Evolutionary conservation across 192 early-diverging fungal species (phyloP).

Genomic region (Phlyctochytrium planicorne): DNA sequence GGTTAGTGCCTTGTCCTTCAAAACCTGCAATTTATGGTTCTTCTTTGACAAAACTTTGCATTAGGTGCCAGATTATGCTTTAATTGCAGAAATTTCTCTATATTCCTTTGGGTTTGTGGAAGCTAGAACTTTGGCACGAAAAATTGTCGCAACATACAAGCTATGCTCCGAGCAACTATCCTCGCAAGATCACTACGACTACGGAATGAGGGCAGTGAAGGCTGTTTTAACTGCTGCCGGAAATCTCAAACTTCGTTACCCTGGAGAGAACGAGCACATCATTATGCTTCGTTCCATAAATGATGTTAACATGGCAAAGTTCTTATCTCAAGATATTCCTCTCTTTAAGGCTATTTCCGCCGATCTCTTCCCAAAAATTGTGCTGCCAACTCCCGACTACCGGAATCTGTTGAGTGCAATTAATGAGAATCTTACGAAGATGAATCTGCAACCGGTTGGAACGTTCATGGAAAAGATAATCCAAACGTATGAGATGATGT

Average conservation of each 20-base stretch:
- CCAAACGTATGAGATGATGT: conserved; percentile 66
- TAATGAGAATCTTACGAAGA: conserved; percentile 46
- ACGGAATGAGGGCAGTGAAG: conserved; percentile 64
- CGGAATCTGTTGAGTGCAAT: conserved; percentile 48
- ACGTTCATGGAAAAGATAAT: conserved; percentile 58
- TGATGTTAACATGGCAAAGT: conserved; percentile 63
- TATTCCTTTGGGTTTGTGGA: conserved; percentile 65
- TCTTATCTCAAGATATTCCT: conserved; percentile 59
- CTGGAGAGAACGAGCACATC: conserved; percentile 59
- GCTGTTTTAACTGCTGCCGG: conserved; percentile 63
- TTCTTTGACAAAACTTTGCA: too few relatives aligned
- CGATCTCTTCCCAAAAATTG: conserved; percentile 60
- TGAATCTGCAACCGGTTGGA: conserved; percentile 54
- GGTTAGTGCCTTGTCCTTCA: too few relatives aligned
- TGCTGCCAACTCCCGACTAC: conserved; percentile 58
- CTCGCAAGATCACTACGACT: conserved; percentile 67
- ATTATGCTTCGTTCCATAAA: conserved; percentile 60
- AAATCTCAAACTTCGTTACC: conserved; percentile 58
- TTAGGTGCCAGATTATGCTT: conserved; percentile 58
- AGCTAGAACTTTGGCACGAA: conserved; percentile 53
- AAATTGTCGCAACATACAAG: conserved; percentile 64
- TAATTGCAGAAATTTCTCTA: conserved; percentile 63
- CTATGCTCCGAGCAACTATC: conserved; percentile 63
- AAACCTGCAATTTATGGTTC: too few relatives aligned
- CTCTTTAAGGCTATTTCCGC: conserved; percentile 61